Evolutionary conservation across 208 protist species (phyloP).

Genomic region (Leishmania turanica): DNA sequence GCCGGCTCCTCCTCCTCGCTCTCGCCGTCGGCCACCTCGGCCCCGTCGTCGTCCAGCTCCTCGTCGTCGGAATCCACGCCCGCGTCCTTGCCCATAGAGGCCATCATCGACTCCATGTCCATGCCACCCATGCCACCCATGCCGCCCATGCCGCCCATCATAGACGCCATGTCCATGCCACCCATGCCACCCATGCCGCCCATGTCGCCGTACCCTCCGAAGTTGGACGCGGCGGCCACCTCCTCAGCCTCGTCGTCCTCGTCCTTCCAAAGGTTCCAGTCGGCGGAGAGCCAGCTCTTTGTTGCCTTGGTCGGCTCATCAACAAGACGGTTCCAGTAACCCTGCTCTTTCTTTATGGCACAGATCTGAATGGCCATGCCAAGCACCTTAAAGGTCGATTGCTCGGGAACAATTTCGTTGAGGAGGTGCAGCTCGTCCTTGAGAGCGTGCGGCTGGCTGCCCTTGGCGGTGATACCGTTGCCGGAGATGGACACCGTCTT

Average conservation of each 20-base stretch:
- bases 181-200: conserved; percentile 55
- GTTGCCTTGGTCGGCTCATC: conserved; percentile 70
- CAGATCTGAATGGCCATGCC: conserved; percentile 87
- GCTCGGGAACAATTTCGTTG: conserved; percentile 80
- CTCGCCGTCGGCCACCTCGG: conserved; percentile 14
- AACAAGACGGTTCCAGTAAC: conserved; percentile 88
- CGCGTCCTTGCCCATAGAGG: conserved; percentile 41
- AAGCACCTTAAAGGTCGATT: conserved; percentile 87
- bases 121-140: conserved; percentile 28
- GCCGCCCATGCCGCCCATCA: conserved; percentile 59
- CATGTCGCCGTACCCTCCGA: conserved; percentile 84
- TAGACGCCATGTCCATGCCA: conserved; percentile 51
- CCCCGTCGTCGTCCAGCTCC: conserved; percentile 31
- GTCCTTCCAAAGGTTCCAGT: conserved; percentile 94
- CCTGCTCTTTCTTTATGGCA: conserved; percentile 87
- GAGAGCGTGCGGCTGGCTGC: conserved; percentile 65
- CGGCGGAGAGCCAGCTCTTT: conserved; percentile 84
- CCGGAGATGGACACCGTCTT: conserved; percentile 74
- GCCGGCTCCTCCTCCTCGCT: conserved; percentile 34
- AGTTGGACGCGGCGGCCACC: conserved; percentile 51
- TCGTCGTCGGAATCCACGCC: conserved; percentile 57
- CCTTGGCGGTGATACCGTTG: conserved; percentile 71
- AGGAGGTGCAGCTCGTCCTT: conserved; percentile 74
- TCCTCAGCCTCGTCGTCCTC: conserved; percentile 88
- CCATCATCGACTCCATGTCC: conserved; percentile 68